Conservation (phyloP, 192 early-diverging fungal genomes). For the Coemansia sp. region DNA sequence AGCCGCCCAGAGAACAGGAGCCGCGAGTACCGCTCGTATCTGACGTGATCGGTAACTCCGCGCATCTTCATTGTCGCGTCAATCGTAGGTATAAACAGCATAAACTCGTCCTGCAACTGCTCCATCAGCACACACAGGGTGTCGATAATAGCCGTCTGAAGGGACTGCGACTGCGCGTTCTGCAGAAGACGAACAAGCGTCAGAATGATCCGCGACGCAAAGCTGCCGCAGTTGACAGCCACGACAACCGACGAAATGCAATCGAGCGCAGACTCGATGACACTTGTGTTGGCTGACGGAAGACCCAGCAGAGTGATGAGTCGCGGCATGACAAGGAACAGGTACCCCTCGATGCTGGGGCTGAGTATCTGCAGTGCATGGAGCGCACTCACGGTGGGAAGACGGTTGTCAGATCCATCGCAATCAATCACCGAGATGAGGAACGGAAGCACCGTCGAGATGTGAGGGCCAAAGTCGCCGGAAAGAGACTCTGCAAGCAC, state of each 20-base stretch:
- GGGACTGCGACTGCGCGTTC: conserved; percentile 40
- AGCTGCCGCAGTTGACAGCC: conserved; percentile 82
- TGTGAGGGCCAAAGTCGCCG: conserved; percentile 87
- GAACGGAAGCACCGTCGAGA: conserved; percentile 79
- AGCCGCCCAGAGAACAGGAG: conserved; percentile 77
- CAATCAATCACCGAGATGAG: conserved; percentile 85
- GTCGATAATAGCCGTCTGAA: conserved; percentile 75
- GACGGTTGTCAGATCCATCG: conserved; percentile 70
- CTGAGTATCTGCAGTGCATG: conserved; percentile 83
- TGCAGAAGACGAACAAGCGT: conserved; percentile 80
- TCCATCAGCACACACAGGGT: conserved; percentile 78
- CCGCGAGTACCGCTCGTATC: conserved; percentile 77
- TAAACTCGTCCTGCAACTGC: conserved; percentile 85
- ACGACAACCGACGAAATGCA: conserved; percentile 74
- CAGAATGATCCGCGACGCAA: conserved; percentile 90
- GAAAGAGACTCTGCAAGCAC: conserved; percentile 83
- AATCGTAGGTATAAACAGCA: conserved; percentile 86
- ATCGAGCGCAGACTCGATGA: conserved; percentile 70
- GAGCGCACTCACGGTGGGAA: conserved; percentile 68
- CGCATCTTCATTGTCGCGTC: conserved; percentile 73
- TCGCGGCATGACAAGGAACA: conserved; percentile 88
- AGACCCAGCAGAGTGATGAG: conserved; percentile 80
- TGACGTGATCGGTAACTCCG: conserved; percentile 63
- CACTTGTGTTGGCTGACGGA: conserved; percentile 57
- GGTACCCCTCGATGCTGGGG: conserved; percentile 88